Base-by-base conservation (phyloP, 2,329 filamentous ascomycete genomes). In the Boeremia exigua region DNA sequence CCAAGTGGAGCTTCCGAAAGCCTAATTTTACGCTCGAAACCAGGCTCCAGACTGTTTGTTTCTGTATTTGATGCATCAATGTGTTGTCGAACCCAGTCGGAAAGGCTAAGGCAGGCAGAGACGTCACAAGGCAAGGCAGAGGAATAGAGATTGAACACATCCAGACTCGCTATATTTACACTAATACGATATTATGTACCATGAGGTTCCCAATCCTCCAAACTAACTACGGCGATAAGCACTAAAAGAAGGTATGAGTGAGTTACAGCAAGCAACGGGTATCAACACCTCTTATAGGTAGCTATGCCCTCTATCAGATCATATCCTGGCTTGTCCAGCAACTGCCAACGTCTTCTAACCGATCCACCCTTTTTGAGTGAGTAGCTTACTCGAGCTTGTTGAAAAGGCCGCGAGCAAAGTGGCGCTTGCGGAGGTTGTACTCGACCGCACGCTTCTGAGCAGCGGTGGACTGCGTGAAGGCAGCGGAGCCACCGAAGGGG, bases 401-500 rank as follows among this genome's bases (percentile, higher is more conserved):
- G 15, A 75, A 63, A 47, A 73, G 61, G 47, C 72, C 72, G 15
- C 72, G 67, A 15, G 71, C 70, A 56, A 75, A 66, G 61, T 72
- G 73, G 52, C 69, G 66, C 70, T 75, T 75, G 62, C 72, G 66
- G 42, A 75, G 70, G 66, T 74, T 75, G 75, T 83, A 87, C 68
- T 82, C 84, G 53, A 88, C 76, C 34, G 86, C 84, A 43, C 86
- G 80, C 84, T 87, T 88, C 75, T 82, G 80, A 1, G 83, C 83
- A 14, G 79, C 78, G 12, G 81, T 51, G 51, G 79, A 81, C 80
- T 87, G 84, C 0, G 85, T 88, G 73, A 89, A 89, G 29, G 86
- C 86, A 29, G 81, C 85, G 12, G 84, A 86, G 48, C 87, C 87
- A 67, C 87, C 87, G 60, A 90, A 89, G 19, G 87, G 87, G 5